These are phyloP conservation scores for Wallacemonas rigidus DNA, from an alignment of 208 protist species.

Conservation along the genomic window DNA sequence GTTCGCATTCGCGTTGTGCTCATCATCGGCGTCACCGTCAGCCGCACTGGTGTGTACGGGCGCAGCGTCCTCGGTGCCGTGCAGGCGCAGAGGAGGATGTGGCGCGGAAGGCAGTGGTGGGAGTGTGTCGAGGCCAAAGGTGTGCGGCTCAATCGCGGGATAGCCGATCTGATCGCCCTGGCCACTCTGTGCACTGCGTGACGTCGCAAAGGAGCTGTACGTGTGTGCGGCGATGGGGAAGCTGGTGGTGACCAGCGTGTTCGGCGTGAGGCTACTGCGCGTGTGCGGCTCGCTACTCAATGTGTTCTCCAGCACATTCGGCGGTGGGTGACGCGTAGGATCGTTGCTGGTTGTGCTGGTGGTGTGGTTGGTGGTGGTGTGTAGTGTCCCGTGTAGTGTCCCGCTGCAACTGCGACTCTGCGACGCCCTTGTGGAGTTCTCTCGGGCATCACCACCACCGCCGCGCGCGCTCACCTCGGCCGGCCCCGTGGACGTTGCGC, in stretches of 20 bases:
- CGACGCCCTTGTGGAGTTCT: too few relatives aligned
- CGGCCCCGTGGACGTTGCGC: too few relatives aligned
- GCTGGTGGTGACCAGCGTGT: constrained; percentile 10
- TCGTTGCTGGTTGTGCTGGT: too few relatives aligned
- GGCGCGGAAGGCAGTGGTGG: too few relatives aligned
- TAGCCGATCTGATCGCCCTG: not conserved
- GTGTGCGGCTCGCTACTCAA: constrained; percentile 2
- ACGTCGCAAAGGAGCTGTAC: constrained; percentile 8
- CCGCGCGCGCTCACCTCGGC: too few relatives aligned
- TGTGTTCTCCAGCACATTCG: not conserved
- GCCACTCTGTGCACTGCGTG: constrained; percentile 2
- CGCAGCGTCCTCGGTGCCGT: too few relatives aligned
- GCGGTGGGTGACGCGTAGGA: not conserved
- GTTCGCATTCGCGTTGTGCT: not conserved
- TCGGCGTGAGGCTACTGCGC: constrained; percentile 10
- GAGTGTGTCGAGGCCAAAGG: not conserved
- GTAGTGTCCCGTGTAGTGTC: too few relatives aligned
- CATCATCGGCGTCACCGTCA: not conserved
- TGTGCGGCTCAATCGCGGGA: not conserved
- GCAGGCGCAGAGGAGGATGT: too few relatives aligned
- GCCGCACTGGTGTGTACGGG: not conserved
- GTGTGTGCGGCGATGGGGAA: constrained; percentile 9
- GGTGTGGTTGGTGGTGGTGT: too few relatives aligned
- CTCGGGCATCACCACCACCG: too few relatives aligned
- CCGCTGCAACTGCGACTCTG: too few relatives aligned